Evolutionary conservation across 73 alveolate genomes (phyloP), one percentile per base, ranked within the genome.

Genomic region (Paraurostyla sp.): DNA sequence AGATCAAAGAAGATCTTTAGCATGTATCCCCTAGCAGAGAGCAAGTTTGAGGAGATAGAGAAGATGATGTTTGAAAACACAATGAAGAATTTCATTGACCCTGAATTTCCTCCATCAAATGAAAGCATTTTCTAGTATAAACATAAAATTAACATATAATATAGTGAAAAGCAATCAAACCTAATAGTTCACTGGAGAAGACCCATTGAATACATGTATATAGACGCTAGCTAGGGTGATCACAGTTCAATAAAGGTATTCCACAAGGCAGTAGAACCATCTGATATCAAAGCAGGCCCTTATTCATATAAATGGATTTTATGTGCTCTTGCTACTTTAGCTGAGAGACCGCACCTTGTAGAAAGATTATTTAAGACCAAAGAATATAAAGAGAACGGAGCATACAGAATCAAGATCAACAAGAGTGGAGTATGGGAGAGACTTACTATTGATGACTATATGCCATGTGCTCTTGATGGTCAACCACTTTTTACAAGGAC

Each of bases 401-500:
- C 92, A 38, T 90, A 95, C 90, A 93, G 97, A 46, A 89, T 93
- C 62, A 42, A 60, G 43, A 71, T 94, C 65, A 89, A 92, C 80
- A 95, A 93, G 92, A 94, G 93, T 76, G 97, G 98, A 1, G 93
- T 83, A 59, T 94, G 87, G 54, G 80, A 90, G 20, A 89, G 48
- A 58, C 85, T 91, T 83, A 80, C 92, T 22, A 56, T 95, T 63
- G 98, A 95, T 62, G 95, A 90, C 86, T 71, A 83, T 40, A 36
- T 90, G 63, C 95, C 95, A 4, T 90, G 95, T 30, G 84, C 78
- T 22, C 85, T 84, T 27, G 91, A 83, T 43, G 80, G 90, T 29
- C 59, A 16, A 22, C 88, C 87, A 7, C 22, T 75, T 20, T 75
- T 75, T 51, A 48, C 87, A 6, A 9, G 73, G 9, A 48, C 87